phyloP scores from a whole-genome alignment of 495 filamentous ascomycete genomes.

The Hypoxylon trugodes region DNA sequence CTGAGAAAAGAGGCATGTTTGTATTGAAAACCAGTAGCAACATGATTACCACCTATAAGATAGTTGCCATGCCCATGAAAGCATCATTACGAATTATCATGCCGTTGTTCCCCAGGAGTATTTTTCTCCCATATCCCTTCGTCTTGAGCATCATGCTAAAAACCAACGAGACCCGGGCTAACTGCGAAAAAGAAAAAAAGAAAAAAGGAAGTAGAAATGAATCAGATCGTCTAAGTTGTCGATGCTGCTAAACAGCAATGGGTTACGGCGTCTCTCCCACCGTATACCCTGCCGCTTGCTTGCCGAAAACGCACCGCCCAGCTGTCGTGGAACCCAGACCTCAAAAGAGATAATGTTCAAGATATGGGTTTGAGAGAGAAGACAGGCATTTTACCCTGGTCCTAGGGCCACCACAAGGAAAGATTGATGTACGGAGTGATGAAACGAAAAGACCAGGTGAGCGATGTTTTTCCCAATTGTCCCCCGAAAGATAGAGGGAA shows the following conservation, averaged over 20 bases:
- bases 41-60: conserved; percentile 7
- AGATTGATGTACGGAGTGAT: conserved; percentile 19
- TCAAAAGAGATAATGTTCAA: neutral
- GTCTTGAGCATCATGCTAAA: neutral
- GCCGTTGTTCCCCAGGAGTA: neutral
- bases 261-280: conserved; percentile 62
- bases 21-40: conserved; percentile 20
- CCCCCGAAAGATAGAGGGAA: neutral
- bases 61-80: neutral
- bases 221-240: neutral
- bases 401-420: neutral
- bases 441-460: conserved; percentile 64
- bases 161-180: neutral
- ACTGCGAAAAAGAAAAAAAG: neutral
- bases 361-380: conserved; percentile 67
- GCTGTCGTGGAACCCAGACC: conserved; percentile 58
- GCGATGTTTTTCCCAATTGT: conserved; percentile 45
- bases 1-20: conserved; percentile 19
- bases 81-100: conserved; percentile 14
- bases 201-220: neutral
- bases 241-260: conserved; percentile 33
- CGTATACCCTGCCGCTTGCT: conserved; percentile 45
- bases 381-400: conserved; percentile 58
- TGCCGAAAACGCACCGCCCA: conserved; percentile 41
- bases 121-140: neutral